Conservation (phyloP, 2,329 filamentous ascomycete species). For the Beauveria australis region DNA sequence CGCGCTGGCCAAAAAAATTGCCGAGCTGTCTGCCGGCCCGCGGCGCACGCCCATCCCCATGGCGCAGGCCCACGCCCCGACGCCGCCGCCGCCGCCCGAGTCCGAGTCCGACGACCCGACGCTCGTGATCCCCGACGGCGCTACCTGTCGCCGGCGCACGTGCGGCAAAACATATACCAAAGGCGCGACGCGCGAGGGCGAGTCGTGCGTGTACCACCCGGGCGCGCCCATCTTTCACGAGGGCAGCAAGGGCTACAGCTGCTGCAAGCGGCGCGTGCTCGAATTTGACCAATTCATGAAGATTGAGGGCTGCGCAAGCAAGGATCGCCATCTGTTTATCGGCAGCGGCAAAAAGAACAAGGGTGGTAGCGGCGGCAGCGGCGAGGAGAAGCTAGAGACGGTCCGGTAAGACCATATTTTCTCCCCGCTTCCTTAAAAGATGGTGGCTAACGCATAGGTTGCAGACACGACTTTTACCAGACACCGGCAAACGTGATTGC, state of each 20-base stretch:
- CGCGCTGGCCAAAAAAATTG: slow-evolving; percentile 36
- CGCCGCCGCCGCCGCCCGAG: slow-evolving; percentile 59
- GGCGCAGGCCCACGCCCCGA: slow-evolving; percentile 35
- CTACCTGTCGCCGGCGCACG: slow-evolving; percentile 67
- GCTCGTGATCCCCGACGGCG: slow-evolving; percentile 63
- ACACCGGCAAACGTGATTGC: slow-evolving; percentile 78
- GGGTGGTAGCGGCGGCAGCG: slow-evolving; percentile 25
- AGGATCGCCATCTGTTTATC: slow-evolving; percentile 75
- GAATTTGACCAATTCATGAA: slow-evolving; percentile 99
- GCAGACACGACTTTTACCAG: slow-evolving; percentile 82
- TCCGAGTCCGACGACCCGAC: slow-evolving; percentile 81
- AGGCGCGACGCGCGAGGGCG: slow-evolving; percentile 52
- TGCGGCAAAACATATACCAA: slow-evolving; percentile 63
- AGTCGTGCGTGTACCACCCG: slow-evolving; percentile 82
- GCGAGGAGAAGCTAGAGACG: slow-evolving; percentile 69
- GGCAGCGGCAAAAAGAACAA: slow-evolving; percentile 62
- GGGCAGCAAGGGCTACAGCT: slow-evolving; percentile 94
- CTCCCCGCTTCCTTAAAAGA: background rate
- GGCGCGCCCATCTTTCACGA: slow-evolving; percentile 93
- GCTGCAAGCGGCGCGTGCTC: slow-evolving; percentile 88
- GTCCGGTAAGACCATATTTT: slow-evolving; percentile 53
- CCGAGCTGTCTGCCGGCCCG: slow-evolving; percentile 43
- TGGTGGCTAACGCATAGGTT: background rate
- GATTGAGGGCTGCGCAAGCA: slow-evolving; percentile 83
- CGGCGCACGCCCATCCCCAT: slow-evolving; percentile 30